Evolutionary conservation across 2,329 filamentous ascomycete genomes (phyloP).

Genomic region (Lachnellula arida): DNA sequence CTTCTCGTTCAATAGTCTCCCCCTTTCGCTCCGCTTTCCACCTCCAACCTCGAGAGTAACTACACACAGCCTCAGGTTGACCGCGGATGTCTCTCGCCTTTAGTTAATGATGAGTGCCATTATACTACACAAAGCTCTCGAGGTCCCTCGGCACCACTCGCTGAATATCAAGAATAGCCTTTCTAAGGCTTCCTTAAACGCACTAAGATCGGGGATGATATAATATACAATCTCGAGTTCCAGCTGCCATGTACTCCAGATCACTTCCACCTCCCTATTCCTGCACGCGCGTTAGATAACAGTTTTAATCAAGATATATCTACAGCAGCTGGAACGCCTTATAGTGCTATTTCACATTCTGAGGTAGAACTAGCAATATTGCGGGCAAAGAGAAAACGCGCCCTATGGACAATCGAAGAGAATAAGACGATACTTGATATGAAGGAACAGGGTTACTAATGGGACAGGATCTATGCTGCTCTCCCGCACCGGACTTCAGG

Average conservation of each 20-base stretch:
- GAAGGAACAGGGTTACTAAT: no score
- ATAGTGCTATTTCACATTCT: no score
- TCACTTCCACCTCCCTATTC: not conserved
- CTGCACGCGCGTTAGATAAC: not conserved
- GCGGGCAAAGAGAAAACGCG: no score
- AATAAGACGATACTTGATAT: no score
- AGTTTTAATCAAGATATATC: no score
- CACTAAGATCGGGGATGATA: slow-evolving; percentile 5
- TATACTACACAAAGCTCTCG: slow-evolving; percentile 10
- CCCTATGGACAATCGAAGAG: no score
- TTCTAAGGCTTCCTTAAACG: slow-evolving; percentile 21
- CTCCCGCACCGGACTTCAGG: no score
- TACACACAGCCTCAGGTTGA: slow-evolving; percentile 3
- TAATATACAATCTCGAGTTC: slow-evolving; percentile 20
- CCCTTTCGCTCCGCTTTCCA: not conserved
- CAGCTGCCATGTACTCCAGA: slow-evolving; percentile 3
- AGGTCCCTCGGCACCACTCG: slow-evolving; percentile 11
- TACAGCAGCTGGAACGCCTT: no score
- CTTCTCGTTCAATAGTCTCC: slow-evolving; percentile 1
- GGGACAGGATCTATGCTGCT: no score
- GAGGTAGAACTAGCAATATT: no score
- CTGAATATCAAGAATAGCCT: slow-evolving; percentile 19
- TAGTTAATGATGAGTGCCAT: slow-evolving; percentile 5
- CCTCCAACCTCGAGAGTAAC: slow-evolving; percentile 1
- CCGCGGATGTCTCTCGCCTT: slow-evolving; percentile 1